These are phyloP conservation scores for Tulasnella sp. DNA, from an alignment of 768 basidiomycete genomes.

Conservation along the genomic window DNA sequence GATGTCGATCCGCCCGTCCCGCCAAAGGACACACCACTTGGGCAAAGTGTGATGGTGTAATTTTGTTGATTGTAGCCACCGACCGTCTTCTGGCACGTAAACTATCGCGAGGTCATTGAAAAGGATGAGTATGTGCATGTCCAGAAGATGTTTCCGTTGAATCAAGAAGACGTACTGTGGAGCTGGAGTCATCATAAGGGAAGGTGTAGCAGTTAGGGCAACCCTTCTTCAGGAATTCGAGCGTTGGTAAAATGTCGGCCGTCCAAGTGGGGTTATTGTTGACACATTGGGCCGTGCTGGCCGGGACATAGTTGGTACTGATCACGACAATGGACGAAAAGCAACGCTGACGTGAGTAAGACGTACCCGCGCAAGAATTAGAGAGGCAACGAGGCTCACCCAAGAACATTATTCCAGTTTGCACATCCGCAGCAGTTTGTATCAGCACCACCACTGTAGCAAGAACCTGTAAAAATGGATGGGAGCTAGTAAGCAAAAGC, in stretches of 20 bases:
- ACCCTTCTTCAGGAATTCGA: constrained; percentile 15
- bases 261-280: constrained; percentile 14
- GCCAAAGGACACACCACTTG: constrained; percentile 13
- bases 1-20: background rate
- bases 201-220: constrained; percentile 1
- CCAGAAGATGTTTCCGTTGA: no score
- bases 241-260: constrained; percentile 10
- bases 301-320: constrained; percentile 4
- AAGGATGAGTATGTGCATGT: no score
- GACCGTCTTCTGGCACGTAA: constrained; percentile 11
- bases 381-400: background rate
- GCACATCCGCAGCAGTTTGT: constrained; percentile 14
- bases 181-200: background rate
- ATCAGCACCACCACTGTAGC: constrained; percentile 13
- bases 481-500: background rate
- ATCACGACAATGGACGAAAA: no score
- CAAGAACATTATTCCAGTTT: constrained; percentile 12
- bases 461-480: background rate
- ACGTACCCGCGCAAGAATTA: no score
- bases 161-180: background rate
- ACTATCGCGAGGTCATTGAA: constrained; percentile 2
- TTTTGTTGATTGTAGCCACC: constrained; percentile 13
- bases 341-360: no score
- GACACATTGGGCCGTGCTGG: constrained; percentile 4
- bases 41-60: constrained; percentile 16